These are phyloP conservation scores for Septoria petroselini DNA, from an alignment of 2,329 filamentous ascomycete genomes.

Conservation along the genomic window DNA sequence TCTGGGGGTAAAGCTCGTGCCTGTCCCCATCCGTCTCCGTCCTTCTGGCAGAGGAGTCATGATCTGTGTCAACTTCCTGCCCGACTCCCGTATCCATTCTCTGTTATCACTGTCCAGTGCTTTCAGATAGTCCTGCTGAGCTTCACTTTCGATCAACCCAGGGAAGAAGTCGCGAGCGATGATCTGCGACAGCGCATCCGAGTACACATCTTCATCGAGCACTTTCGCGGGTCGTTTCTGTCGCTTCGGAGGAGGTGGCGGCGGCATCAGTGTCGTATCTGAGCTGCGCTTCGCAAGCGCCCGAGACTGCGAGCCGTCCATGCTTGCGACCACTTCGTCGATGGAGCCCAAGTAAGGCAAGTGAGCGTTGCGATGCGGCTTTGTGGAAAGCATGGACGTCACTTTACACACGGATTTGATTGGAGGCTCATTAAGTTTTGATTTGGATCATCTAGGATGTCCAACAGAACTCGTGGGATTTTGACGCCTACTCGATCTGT, in stretches of 20 bases:
- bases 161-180: constrained; percentile 97
- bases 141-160: constrained; percentile 78
- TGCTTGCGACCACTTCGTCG: constrained; percentile 6
- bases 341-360: too few relatives aligned
- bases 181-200: constrained; percentile 83
- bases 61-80: constrained; percentile 60
- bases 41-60: constrained; percentile 72
- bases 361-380: too few relatives aligned
- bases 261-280: constrained; percentile 77
- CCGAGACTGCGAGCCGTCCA: constrained; percentile 43
- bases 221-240: constrained; percentile 88
- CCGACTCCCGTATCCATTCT: constrained; percentile 81
- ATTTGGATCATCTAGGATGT: too few relatives aligned
- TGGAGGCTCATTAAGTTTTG: too few relatives aligned
- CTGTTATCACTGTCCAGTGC: constrained; percentile 82
- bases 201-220: constrained; percentile 92
- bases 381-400: too few relatives aligned
- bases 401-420: too few relatives aligned
- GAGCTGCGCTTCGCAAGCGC: constrained; percentile 65
- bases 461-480: too few relatives aligned
- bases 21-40: constrained; percentile 39
- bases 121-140: constrained; percentile 87
- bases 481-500: too few relatives aligned
- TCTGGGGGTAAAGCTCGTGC: constrained; percentile 38
- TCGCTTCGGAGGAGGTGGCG: constrained; percentile 77